phyloP scores from a whole-genome alignment of 2,329 filamentous ascomycete genomes.

The Aulographum hederae region DNA sequence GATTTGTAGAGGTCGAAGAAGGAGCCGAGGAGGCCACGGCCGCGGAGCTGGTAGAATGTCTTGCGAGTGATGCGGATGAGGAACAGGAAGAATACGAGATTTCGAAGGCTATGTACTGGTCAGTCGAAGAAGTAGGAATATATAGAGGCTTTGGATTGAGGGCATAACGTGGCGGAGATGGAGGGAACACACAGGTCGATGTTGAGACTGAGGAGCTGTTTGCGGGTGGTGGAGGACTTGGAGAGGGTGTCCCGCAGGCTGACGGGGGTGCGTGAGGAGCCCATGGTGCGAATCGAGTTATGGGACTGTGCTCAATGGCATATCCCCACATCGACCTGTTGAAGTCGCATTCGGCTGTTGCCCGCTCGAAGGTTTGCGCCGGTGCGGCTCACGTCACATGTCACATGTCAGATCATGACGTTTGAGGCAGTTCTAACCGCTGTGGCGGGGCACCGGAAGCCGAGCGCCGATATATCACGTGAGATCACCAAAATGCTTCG shows the following conservation, averaged over 20 bases:
- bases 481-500: too few relatives aligned
- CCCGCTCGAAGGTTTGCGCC: too few relatives aligned
- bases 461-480: too few relatives aligned
- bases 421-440: too few relatives aligned
- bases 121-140: not conserved
- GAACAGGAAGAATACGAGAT: conserved; percentile 80
- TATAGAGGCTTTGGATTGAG: conserved; percentile 1
- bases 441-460: too few relatives aligned
- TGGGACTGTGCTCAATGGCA: too few relatives aligned
- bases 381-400: too few relatives aligned
- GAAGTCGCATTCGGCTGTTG: too few relatives aligned
- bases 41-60: conserved; percentile 67
- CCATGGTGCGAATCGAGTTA: too few relatives aligned
- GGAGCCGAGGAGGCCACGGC: conserved; percentile 71
- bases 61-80: conserved; percentile 67
- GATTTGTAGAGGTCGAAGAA: conserved; percentile 55
- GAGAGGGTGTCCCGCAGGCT: conserved; percentile 51
- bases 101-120: conserved; percentile 50
- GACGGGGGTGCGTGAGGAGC: conserved; percentile 51
- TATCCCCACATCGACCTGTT: too few relatives aligned
- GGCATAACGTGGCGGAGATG: not conserved
- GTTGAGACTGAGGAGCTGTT: conserved; percentile 39
- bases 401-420: too few relatives aligned
- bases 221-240: conserved; percentile 35
- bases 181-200: conserved; percentile 43